Evolutionary conservation across 176 grass and related monocot species (phyloP).

Genomic region (Cenchrus fungigraminus): DNA sequence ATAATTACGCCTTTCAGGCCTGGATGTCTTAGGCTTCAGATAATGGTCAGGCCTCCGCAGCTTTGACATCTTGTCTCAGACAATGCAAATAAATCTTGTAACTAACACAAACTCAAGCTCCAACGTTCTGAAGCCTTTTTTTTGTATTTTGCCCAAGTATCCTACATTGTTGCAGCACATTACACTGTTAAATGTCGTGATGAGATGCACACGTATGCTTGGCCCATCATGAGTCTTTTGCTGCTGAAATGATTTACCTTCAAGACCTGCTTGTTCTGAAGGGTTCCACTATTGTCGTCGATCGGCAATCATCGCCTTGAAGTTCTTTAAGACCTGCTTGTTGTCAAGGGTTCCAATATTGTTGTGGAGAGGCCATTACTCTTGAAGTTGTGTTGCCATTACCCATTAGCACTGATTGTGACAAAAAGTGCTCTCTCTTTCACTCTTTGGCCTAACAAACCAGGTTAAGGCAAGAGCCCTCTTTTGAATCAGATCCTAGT

Average conservation of each 20-base stretch:
- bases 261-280: background rate
- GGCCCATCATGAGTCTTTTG: background rate
- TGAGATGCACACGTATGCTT: background rate
- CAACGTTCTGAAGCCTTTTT: background rate
- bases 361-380: conserved; percentile 37
- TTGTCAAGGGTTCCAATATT: background rate
- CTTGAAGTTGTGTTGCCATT: conserved; percentile 22
- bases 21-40: background rate
- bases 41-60: background rate
- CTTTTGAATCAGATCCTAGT: conserved; percentile 51
- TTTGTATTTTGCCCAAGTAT: background rate
- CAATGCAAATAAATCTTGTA: background rate
- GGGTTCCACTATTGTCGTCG: conserved; percentile 7
- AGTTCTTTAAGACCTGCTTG: conserved; percentile 12
- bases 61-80: background rate
- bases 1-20: background rate
- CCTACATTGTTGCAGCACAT: background rate
- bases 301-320: conserved; percentile 17
- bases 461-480: conserved; percentile 27
- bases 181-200: background rate
- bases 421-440: conserved; percentile 14
- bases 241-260: conserved; percentile 7
- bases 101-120: background rate
- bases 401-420: conserved; percentile 4
- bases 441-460: conserved; percentile 47